A percentile compares a stretch with the other conserved stretches of the same genome.
These are phyloP conservation scores for Haematococcus lacustris DNA, from an alignment of 139 green algal genomes.

Conservation along the genomic window DNA sequence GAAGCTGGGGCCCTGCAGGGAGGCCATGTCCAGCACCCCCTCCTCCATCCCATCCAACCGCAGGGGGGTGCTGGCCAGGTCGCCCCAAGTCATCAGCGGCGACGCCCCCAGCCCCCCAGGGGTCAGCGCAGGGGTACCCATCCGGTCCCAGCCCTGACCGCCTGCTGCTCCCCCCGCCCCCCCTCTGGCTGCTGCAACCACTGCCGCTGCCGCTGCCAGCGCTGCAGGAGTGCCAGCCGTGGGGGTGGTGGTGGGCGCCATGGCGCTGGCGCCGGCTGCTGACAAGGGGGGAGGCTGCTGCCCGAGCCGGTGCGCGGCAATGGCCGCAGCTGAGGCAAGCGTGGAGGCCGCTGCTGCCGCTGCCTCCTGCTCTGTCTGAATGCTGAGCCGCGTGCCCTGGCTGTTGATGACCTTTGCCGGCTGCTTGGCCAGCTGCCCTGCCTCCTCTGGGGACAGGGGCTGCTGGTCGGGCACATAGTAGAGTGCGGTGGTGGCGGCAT, in stretches of 20 bases:
- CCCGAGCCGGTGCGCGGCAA: too few relatives aligned
- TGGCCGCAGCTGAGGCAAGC: too few relatives aligned
- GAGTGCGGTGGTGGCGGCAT: constrained; percentile 57
- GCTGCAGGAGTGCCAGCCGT: too few relatives aligned
- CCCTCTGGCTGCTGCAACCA: not conserved
- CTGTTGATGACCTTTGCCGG: constrained; percentile 1
- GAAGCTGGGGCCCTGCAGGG: constrained; percentile 14
- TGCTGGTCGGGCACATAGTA: constrained; percentile 44
- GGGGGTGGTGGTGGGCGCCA: too few relatives aligned
- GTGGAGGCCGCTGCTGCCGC: constrained; percentile 3
- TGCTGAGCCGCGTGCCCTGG: not conserved
- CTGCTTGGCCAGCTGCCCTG: constrained; percentile 24
- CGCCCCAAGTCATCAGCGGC: constrained; percentile 84
- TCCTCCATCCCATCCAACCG: constrained; percentile 42
- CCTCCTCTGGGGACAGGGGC: constrained; percentile 42
- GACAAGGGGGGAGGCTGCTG: too few relatives aligned
- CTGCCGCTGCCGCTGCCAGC: not conserved
- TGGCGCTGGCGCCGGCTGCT: too few relatives aligned
- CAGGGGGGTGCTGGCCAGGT: constrained; percentile 72
- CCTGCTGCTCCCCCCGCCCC: not conserved
- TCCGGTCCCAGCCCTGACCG: constrained; percentile 15
- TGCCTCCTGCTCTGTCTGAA: constrained; percentile 2
- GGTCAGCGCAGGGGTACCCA: constrained; percentile 25
- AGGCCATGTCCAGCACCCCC: constrained; percentile 7
- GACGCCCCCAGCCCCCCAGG: constrained; percentile 29